These are phyloP conservation scores for Rubia peregrina DNA, from an alignment of 305 asterid species.

Conservation along the genomic window DNA sequence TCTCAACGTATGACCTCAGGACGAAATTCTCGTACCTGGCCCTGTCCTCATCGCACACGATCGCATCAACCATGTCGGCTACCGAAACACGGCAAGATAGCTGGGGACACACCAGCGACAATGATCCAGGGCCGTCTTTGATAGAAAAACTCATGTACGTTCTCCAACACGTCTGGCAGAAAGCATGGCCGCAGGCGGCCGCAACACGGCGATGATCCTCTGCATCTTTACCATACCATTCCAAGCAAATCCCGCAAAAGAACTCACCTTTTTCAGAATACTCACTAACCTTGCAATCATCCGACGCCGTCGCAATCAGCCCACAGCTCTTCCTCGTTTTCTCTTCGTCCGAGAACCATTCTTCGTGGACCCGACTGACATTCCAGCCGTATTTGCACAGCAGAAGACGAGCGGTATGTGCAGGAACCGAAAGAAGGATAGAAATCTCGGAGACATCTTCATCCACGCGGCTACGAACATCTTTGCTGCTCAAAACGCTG, in stretches of 20 bases:
- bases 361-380: not conserved
- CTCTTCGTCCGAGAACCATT: slow-evolving; percentile 11
- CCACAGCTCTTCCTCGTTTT: not conserved
- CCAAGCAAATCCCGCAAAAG: slow-evolving; percentile 13
- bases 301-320: not conserved
- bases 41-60: slow-evolving; percentile 50
- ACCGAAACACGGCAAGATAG: slow-evolving; percentile 72
- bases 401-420: not conserved
- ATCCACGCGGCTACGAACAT: not conserved
- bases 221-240: not conserved
- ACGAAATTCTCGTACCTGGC: slow-evolving; percentile 48
- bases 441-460: not conserved
- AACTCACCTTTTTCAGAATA: not conserved
- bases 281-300: not conserved
- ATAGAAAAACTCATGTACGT: slow-evolving; percentile 53
- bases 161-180: slow-evolving; percentile 5
- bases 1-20: slow-evolving; percentile 66
- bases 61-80: slow-evolving; percentile 51
- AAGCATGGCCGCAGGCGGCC: slow-evolving; percentile 1
- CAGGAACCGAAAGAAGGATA: not conserved
- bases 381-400: not conserved
- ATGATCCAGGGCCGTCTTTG: slow-evolving; percentile 75
- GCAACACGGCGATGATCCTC: not conserved
- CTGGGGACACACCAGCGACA: slow-evolving; percentile 72
- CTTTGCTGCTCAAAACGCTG: not conserved